Base-by-base conservation (phyloP, 306 rosid genomes). In the Castanea sativa region DNA sequence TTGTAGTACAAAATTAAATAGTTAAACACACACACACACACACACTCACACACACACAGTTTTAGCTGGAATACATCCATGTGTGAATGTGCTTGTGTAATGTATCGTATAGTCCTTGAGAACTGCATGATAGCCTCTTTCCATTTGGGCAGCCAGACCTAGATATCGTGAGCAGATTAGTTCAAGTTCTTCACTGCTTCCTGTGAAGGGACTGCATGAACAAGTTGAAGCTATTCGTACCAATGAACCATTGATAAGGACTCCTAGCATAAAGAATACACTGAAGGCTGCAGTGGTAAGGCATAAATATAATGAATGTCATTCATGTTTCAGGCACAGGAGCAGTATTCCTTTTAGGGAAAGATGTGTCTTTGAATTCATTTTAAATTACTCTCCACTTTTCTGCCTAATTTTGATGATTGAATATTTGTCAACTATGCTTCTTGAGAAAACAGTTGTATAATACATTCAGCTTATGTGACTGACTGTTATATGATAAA, bases 251-350 rank as follows among this genome's bases (percentile, higher is more conserved):
- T 33, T 71, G 53, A 71, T 52, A 79, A 72, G 16, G 6, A 56
- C 63, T 20, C 21, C 63, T 25, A 76, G 53, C 14, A 32, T 29
- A 29, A 53, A 4, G 65, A 73, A 27, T 27, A 33, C 38, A 18
- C 55, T 79, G 72, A 63, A 57, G 57, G 63, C 82, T 19, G 72
- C 71, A 5, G 77, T 45, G 82, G 82, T 79, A 58, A 69, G 76
- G 15, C 53, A 49, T 49, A 49, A 49, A 12, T 49, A 10, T 2
- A 11, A 49, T 49, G 53, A 13, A 49, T 49, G 53, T 49, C 15
- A 13, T 49, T 49, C 53, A 49, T 49, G 53, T 49, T 49, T 49
- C 53, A 49, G 53, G 53, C 53, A 49, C 53, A 49, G 53, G 4
- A 49, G 16, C 15, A 49, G 53, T 49, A 12, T 49, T 49, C 53